phyloP scores from a whole-genome alignment of 352 stramenopile genomes.

The Blastocystis sp. region DNA sequence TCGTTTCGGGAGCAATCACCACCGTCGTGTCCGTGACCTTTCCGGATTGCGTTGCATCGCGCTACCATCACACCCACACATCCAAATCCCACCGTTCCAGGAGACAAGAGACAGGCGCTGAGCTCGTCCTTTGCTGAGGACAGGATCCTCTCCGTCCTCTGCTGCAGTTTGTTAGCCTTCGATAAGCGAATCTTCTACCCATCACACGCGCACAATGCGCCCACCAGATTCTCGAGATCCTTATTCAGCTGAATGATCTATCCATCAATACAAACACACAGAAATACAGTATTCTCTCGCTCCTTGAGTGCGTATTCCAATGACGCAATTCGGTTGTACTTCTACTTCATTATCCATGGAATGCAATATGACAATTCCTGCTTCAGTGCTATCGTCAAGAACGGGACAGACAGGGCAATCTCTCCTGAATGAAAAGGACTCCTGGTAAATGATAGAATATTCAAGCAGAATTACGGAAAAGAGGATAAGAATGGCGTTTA shows the following conservation, averaged over 20 bases:
- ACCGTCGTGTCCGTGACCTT: not conserved
- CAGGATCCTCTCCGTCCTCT: slow-evolving; percentile 32
- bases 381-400: not conserved
- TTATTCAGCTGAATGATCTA: slow-evolving; percentile 4
- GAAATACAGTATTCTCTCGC: not conserved
- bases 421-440: not conserved
- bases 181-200: not conserved
- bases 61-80: not conserved
- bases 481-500: not conserved
- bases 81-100: not conserved
- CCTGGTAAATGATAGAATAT: not conserved
- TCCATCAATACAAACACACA: not conserved
- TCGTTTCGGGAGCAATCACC: not conserved
- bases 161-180: not conserved
- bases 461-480: slow-evolving; percentile 2
- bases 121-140: slow-evolving; percentile 50
- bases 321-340: slow-evolving; percentile 9
- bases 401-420: not conserved
- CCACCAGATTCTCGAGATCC: not conserved
- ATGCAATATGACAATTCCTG: not conserved
- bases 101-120: not conserved
- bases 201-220: not conserved
- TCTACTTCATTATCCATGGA: not conserved
- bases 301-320: not conserved
- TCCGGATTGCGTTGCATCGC: not conserved